Evolutionary conservation across 768 basidiomycete species (phyloP).

Genomic region (Imleria badia): DNA sequence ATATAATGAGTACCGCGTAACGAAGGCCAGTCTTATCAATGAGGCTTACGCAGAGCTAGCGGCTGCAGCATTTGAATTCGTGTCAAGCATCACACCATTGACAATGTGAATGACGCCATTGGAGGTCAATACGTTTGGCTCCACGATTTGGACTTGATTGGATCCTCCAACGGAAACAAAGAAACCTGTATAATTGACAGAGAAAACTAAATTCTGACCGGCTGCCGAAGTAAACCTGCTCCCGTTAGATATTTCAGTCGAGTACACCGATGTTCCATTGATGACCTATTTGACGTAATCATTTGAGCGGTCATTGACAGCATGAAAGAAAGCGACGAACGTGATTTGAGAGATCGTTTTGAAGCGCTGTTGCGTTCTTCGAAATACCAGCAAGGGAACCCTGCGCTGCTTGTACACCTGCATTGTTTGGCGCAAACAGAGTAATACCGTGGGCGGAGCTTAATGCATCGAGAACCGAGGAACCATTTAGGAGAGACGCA

Average conservation of each 20-base stretch:
- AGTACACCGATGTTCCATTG: constrained; percentile 69
- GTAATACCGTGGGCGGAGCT: constrained; percentile 53
- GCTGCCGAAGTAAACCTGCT: constrained; percentile 50
- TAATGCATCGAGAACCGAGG: constrained; percentile 30
- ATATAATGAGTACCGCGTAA: not conserved
- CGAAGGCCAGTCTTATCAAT: too few species aligned
- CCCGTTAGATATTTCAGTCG: constrained; percentile 41
- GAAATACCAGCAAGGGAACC: constrained; percentile 33
- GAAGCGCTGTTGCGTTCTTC: constrained; percentile 47
- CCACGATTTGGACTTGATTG: constrained; percentile 51
- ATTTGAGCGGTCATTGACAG: not conserved
- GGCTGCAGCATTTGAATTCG: constrained; percentile 38
- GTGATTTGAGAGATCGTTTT: constrained; percentile 55
- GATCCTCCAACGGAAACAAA: constrained; percentile 50
- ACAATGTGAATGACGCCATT: constrained; percentile 75
- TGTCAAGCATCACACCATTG: constrained; percentile 51
- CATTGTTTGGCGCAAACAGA: constrained; percentile 62
- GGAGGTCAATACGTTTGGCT: constrained; percentile 55
- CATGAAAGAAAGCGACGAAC: constrained; percentile 34
- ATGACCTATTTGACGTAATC: constrained; percentile 43
- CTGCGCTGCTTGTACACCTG: constrained; percentile 42
- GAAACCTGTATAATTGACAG: constrained; percentile 53
- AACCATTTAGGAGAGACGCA: constrained; percentile 26
- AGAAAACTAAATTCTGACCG: constrained; percentile 53
- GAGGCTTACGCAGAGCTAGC: constrained; percentile 55